Conservation (phyloP, 2,329 filamentous ascomycete genomes). For the Pyricularia sp. region DNA sequence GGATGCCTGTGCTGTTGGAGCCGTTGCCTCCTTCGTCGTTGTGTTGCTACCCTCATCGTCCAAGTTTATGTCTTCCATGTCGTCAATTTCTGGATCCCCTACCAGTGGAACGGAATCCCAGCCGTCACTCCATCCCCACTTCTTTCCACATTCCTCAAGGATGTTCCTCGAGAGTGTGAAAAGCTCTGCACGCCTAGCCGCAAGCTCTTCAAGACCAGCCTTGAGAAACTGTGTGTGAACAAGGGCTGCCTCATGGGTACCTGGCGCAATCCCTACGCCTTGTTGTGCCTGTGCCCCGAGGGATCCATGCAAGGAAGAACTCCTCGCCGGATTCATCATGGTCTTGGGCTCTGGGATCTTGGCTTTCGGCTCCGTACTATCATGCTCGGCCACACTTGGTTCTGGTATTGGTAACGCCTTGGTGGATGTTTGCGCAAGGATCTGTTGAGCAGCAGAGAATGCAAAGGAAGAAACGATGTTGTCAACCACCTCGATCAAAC, state of each 20-base stretch:
- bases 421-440: conserved; percentile 66
- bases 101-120: conserved; percentile 55
- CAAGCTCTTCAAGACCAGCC: conserved; percentile 68
- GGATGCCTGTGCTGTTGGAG: neutral
- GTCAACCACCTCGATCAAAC: conserved; percentile 49
- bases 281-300: conserved; percentile 23
- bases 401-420: conserved; percentile 58
- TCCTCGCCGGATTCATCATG: conserved; percentile 59
- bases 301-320: conserved; percentile 47
- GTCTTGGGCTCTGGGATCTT: conserved; percentile 60
- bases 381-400: conserved; percentile 34
- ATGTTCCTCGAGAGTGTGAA: conserved; percentile 72
- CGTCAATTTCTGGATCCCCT: conserved; percentile 30
- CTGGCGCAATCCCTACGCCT: conserved; percentile 46
- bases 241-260: conserved; percentile 27
- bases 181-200: conserved; percentile 73
- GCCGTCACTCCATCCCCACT: conserved; percentile 65
- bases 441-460: conserved; percentile 66
- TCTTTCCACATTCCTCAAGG: conserved; percentile 63
- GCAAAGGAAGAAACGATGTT: conserved; percentile 71
- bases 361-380: conserved; percentile 48
- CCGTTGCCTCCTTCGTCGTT: conserved; percentile 9
- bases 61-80: conserved; percentile 50
- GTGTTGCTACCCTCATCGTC: conserved; percentile 27
- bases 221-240: conserved; percentile 44